Conservation (phyloP, 495 filamentous ascomycete species). For the Hamigera avellanea region DNA sequence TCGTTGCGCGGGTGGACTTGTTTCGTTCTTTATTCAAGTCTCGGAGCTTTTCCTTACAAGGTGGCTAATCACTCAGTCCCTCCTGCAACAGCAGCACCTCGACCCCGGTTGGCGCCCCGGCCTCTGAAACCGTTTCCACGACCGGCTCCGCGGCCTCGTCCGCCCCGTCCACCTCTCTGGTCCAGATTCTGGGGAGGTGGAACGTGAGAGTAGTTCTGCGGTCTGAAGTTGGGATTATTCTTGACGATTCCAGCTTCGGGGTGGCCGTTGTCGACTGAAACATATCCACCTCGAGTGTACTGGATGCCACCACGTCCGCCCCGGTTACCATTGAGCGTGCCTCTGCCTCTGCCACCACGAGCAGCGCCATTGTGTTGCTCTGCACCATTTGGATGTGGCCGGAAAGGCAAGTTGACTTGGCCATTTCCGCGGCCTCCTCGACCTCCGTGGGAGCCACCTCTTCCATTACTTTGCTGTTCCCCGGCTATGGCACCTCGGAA, state of each 20-base stretch:
- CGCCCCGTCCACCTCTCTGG: constrained; percentile 42
- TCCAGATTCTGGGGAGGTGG: constrained; percentile 68
- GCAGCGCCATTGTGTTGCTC: constrained; percentile 11
- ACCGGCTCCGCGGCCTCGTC: constrained; percentile 18
- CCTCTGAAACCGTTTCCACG: constrained; percentile 20
- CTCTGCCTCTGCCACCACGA: constrained; percentile 17
- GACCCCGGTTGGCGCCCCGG: constrained; percentile 16
- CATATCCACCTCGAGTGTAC: constrained; percentile 37
- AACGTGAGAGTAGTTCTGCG: constrained; percentile 56
- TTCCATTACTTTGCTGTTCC: constrained; percentile 19
- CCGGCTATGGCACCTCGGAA: constrained; percentile 58
- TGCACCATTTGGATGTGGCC: constrained; percentile 20
- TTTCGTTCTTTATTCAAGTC: no score
- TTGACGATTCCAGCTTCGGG: constrained; percentile 36
- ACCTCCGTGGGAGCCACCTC: constrained; percentile 15
- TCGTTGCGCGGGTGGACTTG: no score
- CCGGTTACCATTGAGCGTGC: constrained; percentile 5
- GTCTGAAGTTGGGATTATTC: constrained; percentile 43
- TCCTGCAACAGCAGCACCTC: constrained; percentile 9
- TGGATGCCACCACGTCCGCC: constrained; percentile 20
- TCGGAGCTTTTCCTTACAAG: background rate
- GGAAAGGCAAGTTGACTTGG: constrained; percentile 22
- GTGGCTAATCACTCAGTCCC: background rate
- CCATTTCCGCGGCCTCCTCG: background rate
- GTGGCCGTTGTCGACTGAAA: constrained; percentile 37